A percentile compares a stretch with the other conserved stretches of the same genome.
These are phyloP conservation scores for Coniophora puteana DNA, from an alignment of 1,284 basidiomycete genomes.

Conservation along the genomic window DNA sequence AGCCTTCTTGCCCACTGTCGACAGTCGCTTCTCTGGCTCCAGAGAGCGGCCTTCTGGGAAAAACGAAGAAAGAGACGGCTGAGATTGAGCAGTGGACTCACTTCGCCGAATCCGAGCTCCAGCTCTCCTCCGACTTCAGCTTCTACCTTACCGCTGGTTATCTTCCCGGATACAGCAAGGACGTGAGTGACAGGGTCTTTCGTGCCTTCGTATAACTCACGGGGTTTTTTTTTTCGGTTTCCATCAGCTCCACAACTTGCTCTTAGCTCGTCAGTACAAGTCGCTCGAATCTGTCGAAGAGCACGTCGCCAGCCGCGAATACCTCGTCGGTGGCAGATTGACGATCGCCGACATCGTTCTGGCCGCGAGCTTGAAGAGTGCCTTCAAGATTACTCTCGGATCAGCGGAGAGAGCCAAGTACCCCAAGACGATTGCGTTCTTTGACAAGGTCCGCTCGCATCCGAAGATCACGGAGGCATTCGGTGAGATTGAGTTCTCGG, in stretches of 20 bases:
- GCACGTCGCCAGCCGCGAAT: constrained; percentile 47
- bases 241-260: constrained; percentile 23
- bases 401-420: constrained; percentile 36
- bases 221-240: neutral
- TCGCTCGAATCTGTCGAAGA: constrained; percentile 41
- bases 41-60: constrained; percentile 45
- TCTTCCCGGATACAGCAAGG: constrained; percentile 21
- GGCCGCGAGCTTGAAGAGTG: constrained; percentile 36
- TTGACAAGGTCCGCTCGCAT: constrained; percentile 47
- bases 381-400: constrained; percentile 34
- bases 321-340: constrained; percentile 56
- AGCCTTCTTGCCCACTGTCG: no score
- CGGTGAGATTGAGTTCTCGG: constrained; percentile 26
- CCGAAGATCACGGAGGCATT: constrained; percentile 40
- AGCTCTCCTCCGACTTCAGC: no score
- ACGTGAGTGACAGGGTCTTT: constrained; percentile 12
- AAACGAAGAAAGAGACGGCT: constrained; percentile 38
- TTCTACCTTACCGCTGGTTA: neutral
- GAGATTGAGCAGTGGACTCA: constrained; percentile 46
- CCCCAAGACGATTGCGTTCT: constrained; percentile 52
- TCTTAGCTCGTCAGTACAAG: constrained; percentile 22
- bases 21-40: constrained; percentile 43
- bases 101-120: constrained; percentile 46
- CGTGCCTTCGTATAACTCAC: no score
- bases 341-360: constrained; percentile 59